phyloP scores from a whole-genome alignment of 2,329 filamentous ascomycete species.

The Amauroascus verrucosus region DNA sequence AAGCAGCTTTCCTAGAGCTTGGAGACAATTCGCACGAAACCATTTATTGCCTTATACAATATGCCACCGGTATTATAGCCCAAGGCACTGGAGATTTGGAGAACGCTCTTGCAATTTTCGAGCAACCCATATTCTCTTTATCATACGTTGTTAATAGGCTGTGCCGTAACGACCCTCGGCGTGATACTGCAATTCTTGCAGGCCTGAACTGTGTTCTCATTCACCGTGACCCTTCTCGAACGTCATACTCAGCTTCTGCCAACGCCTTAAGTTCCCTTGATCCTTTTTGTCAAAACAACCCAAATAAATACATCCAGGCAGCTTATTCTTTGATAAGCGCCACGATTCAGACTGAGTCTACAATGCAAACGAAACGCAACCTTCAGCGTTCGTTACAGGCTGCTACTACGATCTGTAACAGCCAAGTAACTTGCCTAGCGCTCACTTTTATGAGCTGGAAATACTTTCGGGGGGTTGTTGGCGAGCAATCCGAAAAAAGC shows the following conservation, averaged over 20 bases:
- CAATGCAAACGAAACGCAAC: conserved; percentile 67
- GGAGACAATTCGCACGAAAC: conserved; percentile 29
- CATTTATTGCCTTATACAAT: conserved; percentile 50
- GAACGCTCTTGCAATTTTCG: conserved; percentile 58
- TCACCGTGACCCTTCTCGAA: conserved; percentile 52
- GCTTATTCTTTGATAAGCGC: conserved; percentile 69
- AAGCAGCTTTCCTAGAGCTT: conserved; percentile 39
- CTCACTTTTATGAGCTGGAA: conserved; percentile 75
- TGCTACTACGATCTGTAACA: conserved; percentile 60
- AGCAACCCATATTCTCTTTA: conserved; percentile 50
- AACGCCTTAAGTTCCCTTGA: conserved; percentile 56
- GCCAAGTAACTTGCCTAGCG: conserved; percentile 69
- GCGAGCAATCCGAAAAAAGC: conserved; percentile 68
- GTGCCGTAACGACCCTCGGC: conserved; percentile 42
- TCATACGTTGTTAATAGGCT: conserved; percentile 29
- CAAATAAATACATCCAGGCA: conserved; percentile 64
- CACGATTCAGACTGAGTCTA: conserved; percentile 54
- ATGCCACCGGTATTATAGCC: conserved; percentile 63
- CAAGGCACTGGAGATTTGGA: conserved; percentile 67
- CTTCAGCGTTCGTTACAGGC: conserved; percentile 63
- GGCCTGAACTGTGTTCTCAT: conserved; percentile 61
- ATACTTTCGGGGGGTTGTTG: conserved; percentile 73
- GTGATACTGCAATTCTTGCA: conserved; percentile 55
- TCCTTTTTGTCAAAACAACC: conserved; percentile 56
- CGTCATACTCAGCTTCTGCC: conserved; percentile 49